Conservation (phyloP, 495 filamentous ascomycete genomes). For the Zalerion maritima region DNA sequence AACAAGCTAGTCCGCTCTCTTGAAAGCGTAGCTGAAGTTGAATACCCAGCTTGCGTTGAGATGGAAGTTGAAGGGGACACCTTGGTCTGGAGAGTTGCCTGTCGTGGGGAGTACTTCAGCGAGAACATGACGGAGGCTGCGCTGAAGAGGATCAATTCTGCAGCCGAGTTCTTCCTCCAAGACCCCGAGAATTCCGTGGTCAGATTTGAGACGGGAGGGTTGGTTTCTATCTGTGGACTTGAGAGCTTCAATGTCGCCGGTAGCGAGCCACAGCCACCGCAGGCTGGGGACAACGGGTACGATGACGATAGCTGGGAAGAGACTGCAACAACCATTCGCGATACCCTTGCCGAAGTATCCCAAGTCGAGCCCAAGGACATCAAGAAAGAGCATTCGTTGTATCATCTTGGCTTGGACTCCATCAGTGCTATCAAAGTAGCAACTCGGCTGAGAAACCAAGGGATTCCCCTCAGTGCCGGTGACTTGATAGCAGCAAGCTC, state of each 20-base stretch:
- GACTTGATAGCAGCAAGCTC: conserved; percentile 52
- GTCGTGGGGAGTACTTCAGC: conserved; percentile 39
- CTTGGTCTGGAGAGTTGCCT: conserved; percentile 55
- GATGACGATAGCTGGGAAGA: conserved; percentile 22
- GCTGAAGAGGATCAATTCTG: conserved; percentile 36
- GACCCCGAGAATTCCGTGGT: conserved; percentile 33
- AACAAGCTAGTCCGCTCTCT: conserved; percentile 27
- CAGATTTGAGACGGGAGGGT: conserved; percentile 25
- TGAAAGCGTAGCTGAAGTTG: conserved; percentile 45
- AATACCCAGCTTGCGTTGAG: conserved; percentile 70
- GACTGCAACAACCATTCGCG: conserved; percentile 38
- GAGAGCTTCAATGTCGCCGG: conserved; percentile 15
- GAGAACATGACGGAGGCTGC: conserved; percentile 27
- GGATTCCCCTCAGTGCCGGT: conserved; percentile 43
- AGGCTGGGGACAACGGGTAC: too few species aligned
- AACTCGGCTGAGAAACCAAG: conserved; percentile 44
- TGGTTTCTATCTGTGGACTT: conserved; percentile 40
- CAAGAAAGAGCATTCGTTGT: conserved; percentile 49
- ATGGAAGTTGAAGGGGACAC: conserved; percentile 43
- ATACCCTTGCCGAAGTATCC: conserved; percentile 49
- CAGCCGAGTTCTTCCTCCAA: conserved; percentile 37
- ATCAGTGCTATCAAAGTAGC: conserved; percentile 71
- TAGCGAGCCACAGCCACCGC: conserved; percentile 1
- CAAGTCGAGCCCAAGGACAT: conserved; percentile 47
- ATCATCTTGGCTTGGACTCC: conserved; percentile 78